Evolutionary conservation across 1,284 basidiomycete species (phyloP).

Genomic region (Cryptococcus sp.): DNA sequence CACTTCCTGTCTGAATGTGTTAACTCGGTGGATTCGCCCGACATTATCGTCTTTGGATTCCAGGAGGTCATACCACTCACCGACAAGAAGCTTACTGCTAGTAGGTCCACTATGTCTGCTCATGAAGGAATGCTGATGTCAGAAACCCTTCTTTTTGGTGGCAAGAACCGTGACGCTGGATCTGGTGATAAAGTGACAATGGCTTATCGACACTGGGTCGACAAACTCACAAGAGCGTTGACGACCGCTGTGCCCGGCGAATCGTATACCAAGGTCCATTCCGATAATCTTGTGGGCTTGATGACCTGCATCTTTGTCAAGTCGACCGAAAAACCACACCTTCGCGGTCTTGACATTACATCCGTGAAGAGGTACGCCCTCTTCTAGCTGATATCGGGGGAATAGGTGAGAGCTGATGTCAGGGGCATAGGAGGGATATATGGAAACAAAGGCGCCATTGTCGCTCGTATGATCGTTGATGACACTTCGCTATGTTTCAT

Average conservation of each 20-base stretch:
- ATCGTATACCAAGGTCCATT: conserved; percentile 72
- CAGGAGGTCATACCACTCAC: conserved; percentile 96
- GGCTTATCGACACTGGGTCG: conserved; percentile 83
- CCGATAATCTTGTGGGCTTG: conserved; percentile 85
- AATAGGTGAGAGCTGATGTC: background rate
- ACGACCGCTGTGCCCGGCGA: conserved; percentile 61
- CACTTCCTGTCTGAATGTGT: conserved; percentile 70
- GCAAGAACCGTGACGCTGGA: conserved; percentile 57
- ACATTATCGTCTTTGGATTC: conserved; percentile 89
- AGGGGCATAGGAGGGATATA: conserved; percentile 86
- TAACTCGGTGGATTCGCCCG: conserved; percentile 65
- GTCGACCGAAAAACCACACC: conserved; percentile 41
- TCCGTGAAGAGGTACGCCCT: conserved; percentile 63
- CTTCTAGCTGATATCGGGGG: background rate
- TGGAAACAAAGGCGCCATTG: conserved; percentile 95
- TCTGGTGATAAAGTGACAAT: conserved; percentile 64
- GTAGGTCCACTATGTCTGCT: conserved; percentile 36
- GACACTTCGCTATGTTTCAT: conserved; percentile 90
- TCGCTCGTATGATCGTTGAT: conserved; percentile 81
- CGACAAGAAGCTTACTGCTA: conserved; percentile 82
- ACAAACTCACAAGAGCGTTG: conserved; percentile 70
- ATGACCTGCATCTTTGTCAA: conserved; percentile 81
- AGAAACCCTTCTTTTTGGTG: conserved; percentile 73
- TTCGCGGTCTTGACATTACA: conserved; percentile 70
- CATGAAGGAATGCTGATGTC: conserved; percentile 1